Percentiles rank a stretch among this genome's conserved stretches.
Conservation (phyloP, 2,329 filamentous ascomycete species). For the Scedosporium aurantiacum region DNA sequence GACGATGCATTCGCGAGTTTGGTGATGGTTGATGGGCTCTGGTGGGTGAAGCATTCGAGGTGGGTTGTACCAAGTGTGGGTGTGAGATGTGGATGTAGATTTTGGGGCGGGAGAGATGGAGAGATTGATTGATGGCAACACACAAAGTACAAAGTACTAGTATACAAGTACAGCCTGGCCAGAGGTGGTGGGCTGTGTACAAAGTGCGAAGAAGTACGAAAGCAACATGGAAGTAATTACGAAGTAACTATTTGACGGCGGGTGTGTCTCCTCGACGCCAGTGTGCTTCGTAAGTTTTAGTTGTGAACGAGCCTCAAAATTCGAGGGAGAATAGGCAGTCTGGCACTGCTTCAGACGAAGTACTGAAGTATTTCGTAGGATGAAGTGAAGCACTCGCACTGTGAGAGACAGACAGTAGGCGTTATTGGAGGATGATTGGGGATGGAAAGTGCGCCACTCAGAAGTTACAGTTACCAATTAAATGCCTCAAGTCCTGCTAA, state of each 20-base stretch:
- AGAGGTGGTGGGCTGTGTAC: neutral
- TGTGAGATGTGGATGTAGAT: neutral
- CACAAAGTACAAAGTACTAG: neutral
- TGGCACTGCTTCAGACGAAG: neutral
- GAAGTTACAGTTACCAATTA: neutral
- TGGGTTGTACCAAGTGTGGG: neutral
- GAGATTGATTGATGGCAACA: no score
- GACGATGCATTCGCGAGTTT: neutral
- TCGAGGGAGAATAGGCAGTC: neutral
- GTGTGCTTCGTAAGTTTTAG: neutral
- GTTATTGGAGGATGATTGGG: neutral
- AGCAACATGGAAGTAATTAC: no score
- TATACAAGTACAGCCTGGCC: neutral
- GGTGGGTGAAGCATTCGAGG: neutral
- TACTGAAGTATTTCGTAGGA: no score
- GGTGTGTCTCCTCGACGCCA: neutral
- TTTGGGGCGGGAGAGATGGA: neutral
- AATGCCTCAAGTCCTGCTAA: neutral
- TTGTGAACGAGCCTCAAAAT: neutral
- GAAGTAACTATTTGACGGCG: no score
- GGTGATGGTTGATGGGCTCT: neutral
- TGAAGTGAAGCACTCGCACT: neutral
- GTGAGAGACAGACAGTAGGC: neutral
- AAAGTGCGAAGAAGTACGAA: no score
- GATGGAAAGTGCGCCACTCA: neutral